Conservation (phyloP, 768 basidiomycete species). For the Krasilnikovozyma curviuscula region DNA sequence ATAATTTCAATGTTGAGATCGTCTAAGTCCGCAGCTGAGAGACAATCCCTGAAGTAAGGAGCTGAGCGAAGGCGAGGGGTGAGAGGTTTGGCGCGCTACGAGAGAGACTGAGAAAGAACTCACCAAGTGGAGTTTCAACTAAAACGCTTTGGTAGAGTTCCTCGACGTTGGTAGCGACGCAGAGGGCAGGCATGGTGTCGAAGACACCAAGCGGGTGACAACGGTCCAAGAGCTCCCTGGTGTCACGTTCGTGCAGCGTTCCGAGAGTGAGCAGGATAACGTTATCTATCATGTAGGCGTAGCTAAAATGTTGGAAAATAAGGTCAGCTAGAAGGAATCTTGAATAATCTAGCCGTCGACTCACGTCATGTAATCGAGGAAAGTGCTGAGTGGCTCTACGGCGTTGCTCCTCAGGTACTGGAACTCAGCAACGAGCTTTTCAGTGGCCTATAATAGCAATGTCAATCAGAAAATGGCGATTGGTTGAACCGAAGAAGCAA, state of each 20-base stretch:
- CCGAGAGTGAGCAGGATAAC: conserved; percentile 93
- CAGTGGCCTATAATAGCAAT: conserved; percentile 39
- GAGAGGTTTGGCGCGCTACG: no score
- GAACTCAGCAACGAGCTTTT: conserved; percentile 90
- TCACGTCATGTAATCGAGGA: conserved; percentile 94
- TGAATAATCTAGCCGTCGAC: conserved; percentile 23
- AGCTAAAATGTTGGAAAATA: conserved; percentile 33
- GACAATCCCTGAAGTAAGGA: conserved; percentile 88
- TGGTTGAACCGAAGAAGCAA: neutral
- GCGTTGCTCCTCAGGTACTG: conserved; percentile 81
- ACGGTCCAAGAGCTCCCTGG: conserved; percentile 83
- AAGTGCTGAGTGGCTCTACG: conserved; percentile 71
- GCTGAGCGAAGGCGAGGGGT: conserved; percentile 31
- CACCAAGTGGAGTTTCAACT: conserved; percentile 91
- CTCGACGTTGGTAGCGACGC: conserved; percentile 95
- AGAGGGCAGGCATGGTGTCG: conserved; percentile 97
- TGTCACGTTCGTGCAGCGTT: conserved; percentile 89
- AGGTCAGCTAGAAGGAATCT: neutral
- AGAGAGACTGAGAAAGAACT: conserved; percentile 20
- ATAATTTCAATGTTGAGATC: conserved; percentile 99
- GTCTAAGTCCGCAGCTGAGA: conserved; percentile 87
- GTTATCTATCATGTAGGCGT: conserved; percentile 99
- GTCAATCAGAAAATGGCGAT: no score
- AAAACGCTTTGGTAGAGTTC: conserved; percentile 91
- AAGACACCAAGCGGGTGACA: conserved; percentile 95